A percentile compares a stretch with the other conserved stretches of the same genome.
Evolutionary conservation across 139 green algal genomes (phyloP).

Genomic region (Chlamydomonas sp.): DNA sequence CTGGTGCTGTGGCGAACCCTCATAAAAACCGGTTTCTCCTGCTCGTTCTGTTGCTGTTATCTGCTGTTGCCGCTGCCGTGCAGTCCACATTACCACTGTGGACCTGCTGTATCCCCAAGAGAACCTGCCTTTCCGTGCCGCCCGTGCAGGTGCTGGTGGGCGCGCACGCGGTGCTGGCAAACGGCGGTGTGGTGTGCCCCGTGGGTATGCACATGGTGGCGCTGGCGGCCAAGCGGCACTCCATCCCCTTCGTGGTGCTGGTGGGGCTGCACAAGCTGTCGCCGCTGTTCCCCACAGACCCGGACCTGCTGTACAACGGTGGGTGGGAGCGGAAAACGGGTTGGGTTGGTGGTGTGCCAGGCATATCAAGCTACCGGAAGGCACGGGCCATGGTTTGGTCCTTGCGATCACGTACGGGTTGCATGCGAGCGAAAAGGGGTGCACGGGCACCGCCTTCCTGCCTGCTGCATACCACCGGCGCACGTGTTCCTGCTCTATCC

Average conservation of each 20-base stretch:
- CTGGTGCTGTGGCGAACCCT: too few species aligned
- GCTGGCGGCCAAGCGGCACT: conserved; percentile 86
- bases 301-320: conserved; percentile 85
- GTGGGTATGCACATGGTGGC: conserved; percentile 85
- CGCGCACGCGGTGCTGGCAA: conserved; percentile 92
- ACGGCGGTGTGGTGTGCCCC: conserved; percentile 91
- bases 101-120: too few species aligned
- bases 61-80: too few species aligned
- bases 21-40: too few species aligned
- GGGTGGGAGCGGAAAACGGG: background rate
- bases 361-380: background rate
- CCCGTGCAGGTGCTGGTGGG: conserved; percentile 86
- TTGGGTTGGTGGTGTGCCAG: background rate
- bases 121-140: background rate
- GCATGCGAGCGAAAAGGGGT: too few species aligned
- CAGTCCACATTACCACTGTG: too few species aligned
- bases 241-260: conserved; percentile 95
- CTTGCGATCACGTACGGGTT: too few species aligned
- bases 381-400: background rate
- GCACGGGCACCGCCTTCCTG: too few species aligned
- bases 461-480: too few species aligned
- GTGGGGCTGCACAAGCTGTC: conserved; percentile 94
- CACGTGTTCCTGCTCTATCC: too few species aligned
- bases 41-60: too few species aligned
- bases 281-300: conserved; percentile 93